Base-by-base conservation (phyloP, 2,329 filamentous ascomycete genomes). In the Sporothrix euskadiensis region DNA sequence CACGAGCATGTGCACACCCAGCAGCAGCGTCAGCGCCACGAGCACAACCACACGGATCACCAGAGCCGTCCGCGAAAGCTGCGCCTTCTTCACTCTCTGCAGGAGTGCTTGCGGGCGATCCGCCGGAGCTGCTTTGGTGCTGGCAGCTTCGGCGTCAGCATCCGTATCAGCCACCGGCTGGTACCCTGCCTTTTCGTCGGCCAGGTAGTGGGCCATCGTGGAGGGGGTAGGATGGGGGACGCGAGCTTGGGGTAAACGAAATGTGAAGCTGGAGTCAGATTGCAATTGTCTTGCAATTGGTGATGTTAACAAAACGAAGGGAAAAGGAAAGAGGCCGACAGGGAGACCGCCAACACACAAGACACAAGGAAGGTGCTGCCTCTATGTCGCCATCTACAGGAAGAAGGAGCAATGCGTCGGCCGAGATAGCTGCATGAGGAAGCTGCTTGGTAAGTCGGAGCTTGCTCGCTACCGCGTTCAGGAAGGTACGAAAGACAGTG, bases 1-100 rank as follows among this genome's bases (percentile, higher is more conserved):
- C n/a, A 41, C n/a, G 56, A 70, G 61, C 61, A 74, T 16, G 49
- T 74, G 70, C 26, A 32, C 35, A 26, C 56, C 49, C 16, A 75
- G 19, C 32, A 74, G 10, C 6, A 71, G 30, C 35, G 49, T 22
- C 44, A 69, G 4, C 19, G 30, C 69, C 14, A 71, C 66, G 26
- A 72, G 32, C 22, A 30, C 56, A 6, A 19, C 68, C 4, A 57
- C 44, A 35, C 75, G 63, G 72, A 72, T 63, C 44, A 71, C 32
- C 30, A 69, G n/a, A 2, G n/a, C 32, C 3, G 39, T 7, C 39
- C 1, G 14, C 4, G 54, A 47, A n/a, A 44, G 30, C 49, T 54
- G 54, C 44, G 19, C 66, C 44, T 47, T 47, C 69, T 59, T 16
- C 52, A 47, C 22, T n/a, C 57, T 16, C 54, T 47, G 69, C 35